A percentile compares a stretch with the other conserved stretches of the same genome.
These are phyloP conservation scores for Trematosphaeria pertusa DNA, from an alignment of 2,329 filamentous ascomycete genomes.

Conservation along the genomic window DNA sequence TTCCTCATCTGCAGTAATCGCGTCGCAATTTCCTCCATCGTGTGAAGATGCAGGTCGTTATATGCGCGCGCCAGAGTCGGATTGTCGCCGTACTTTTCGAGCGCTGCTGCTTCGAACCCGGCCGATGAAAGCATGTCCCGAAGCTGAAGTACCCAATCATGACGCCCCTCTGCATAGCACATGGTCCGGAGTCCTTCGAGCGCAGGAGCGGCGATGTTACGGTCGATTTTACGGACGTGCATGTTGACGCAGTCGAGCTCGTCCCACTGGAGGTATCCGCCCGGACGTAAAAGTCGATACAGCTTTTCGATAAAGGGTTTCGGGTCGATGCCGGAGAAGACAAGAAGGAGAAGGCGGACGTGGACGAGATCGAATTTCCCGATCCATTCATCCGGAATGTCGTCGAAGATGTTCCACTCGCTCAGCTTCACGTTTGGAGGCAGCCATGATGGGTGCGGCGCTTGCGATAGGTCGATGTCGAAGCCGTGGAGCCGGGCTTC, in stretches of 20 bases:
- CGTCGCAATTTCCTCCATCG: constrained; percentile 1
- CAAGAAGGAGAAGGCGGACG: constrained; percentile 7
- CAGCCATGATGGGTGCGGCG: constrained; percentile 28
- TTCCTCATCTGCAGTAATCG: not conserved
- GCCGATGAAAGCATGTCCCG: not conserved
- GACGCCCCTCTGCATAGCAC: not conserved
- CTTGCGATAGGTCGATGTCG: constrained; percentile 30
- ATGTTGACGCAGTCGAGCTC: constrained; percentile 3
- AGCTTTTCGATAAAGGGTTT: constrained; percentile 1
- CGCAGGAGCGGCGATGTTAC: not conserved
- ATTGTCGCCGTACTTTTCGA: not conserved
- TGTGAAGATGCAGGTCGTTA: constrained; percentile 1
- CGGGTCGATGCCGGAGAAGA: constrained; percentile 8
- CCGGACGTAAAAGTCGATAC: constrained; percentile 13
- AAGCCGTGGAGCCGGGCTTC: constrained; percentile 27
- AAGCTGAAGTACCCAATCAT: constrained; percentile 1
- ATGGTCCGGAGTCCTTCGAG: not conserved
- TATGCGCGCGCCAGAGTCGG: not conserved
- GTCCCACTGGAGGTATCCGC: constrained; percentile 19
- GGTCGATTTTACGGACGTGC: not conserved
- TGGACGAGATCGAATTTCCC: constrained; percentile 17
- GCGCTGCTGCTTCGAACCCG: not conserved
- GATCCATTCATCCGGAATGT: not conserved
- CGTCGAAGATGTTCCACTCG: constrained; percentile 8
- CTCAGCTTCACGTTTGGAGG: constrained; percentile 20